A percentile compares a stretch with the other conserved stretches of the same genome.
phyloP scores from a whole-genome alignment of 331 rosid genomes.

The Rhamnella rubrinervis region DNA sequence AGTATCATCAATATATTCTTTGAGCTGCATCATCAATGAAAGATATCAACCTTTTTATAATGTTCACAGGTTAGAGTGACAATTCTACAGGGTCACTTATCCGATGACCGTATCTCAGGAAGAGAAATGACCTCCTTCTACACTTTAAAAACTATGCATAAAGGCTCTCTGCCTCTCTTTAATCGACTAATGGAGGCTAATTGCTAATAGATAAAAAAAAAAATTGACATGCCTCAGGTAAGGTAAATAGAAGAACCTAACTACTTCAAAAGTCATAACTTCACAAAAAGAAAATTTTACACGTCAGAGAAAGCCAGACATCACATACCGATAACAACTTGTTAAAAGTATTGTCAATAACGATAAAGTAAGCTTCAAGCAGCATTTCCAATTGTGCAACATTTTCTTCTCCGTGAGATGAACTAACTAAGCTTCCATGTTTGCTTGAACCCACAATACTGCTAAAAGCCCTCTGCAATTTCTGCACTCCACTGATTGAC shows the following conservation, averaged over 20 bases:
- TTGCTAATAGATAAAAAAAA: too few species aligned
- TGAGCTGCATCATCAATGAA: slow-evolving; percentile 45
- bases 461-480: slow-evolving; percentile 82
- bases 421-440: slow-evolving; percentile 57
- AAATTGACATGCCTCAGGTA: too few species aligned
- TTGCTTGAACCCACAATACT: slow-evolving; percentile 57
- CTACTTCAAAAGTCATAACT: neutral
- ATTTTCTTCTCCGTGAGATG: slow-evolving; percentile 49
- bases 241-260: too few species aligned
- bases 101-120: neutral
- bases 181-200: too few species aligned
- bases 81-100: slow-evolving; percentile 5
- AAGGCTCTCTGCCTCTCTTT: too few species aligned
- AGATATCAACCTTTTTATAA: slow-evolving; percentile 23
- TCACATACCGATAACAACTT: slow-evolving; percentile 47
- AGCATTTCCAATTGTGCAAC: slow-evolving; percentile 50
- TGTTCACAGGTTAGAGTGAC: neutral
- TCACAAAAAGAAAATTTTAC: neutral
- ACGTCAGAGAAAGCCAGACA: slow-evolving; percentile 18
- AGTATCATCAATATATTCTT: slow-evolving; percentile 52
- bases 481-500: slow-evolving; percentile 41
- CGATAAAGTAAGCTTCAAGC: slow-evolving; percentile 54
- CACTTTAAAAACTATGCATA: too few species aligned
- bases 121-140: too few species aligned
- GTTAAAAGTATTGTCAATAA: slow-evolving; percentile 43